Conservation (phyloP, 257 asterid species). For the Hygrophila difformis region DNA sequence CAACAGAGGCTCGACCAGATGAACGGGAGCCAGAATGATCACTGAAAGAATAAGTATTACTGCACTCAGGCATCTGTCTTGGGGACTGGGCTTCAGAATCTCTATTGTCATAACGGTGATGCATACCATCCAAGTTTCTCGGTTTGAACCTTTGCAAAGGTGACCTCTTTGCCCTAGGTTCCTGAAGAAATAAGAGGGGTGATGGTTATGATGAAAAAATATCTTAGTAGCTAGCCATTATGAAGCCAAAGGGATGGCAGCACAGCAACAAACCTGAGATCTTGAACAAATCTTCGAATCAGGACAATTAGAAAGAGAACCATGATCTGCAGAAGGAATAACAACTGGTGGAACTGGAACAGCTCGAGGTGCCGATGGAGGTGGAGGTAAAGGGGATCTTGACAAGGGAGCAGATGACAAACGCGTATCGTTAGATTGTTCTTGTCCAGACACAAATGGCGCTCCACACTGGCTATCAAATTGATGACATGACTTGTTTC, state of each 20-base stretch:
- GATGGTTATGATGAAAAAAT: too few relatives aligned
- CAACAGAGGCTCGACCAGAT: conserved; percentile 33
- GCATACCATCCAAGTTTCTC: conserved; percentile 26
- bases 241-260: too few relatives aligned
- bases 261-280: conserved; percentile 37
- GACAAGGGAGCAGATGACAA: conserved; percentile 41
- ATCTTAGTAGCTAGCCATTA: too few relatives aligned
- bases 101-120: conserved; percentile 33
- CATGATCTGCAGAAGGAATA: conserved; percentile 29
- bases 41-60: conserved; percentile 26
- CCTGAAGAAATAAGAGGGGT: conserved; percentile 16
- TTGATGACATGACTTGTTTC: conserved; percentile 20
- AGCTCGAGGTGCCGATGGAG: conserved; percentile 18
- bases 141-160: conserved; percentile 28
- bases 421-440: conserved; percentile 28
- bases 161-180: conserved; percentile 31
- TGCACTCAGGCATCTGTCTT: conserved; percentile 35
- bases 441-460: conserved; percentile 22
- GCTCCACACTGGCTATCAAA: conserved; percentile 26
- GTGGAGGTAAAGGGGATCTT: conserved; percentile 23
- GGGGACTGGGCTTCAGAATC: conserved; percentile 42
- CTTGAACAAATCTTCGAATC: conserved; percentile 30
- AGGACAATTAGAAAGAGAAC: conserved; percentile 26
- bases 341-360: conserved; percentile 24
- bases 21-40: conserved; percentile 35